Evolutionary conservation across 805 yeast genomes (phyloP).

Genomic region (Clavispora vitiphila): DNA sequence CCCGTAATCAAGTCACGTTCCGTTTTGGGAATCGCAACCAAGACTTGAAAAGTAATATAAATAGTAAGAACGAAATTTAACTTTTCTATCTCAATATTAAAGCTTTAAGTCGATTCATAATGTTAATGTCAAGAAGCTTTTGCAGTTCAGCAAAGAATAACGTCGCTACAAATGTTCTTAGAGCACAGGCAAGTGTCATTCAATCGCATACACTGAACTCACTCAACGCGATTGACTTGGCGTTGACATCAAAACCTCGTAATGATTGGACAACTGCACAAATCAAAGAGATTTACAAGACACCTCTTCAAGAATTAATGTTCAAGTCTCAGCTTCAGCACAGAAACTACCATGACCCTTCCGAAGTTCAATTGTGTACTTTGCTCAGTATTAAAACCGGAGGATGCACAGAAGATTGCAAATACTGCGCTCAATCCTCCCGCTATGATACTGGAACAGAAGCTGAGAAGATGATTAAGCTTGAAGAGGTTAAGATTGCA

Average conservation of each 20-base stretch:
- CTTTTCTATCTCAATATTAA: too few relatives aligned
- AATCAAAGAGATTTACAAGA: constrained; percentile 53
- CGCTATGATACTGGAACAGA: constrained; percentile 66
- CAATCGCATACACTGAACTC: neutral
- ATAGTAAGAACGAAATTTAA: neutral
- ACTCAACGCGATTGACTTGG: neutral
- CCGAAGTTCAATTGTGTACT: constrained; percentile 71
- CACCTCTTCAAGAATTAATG: constrained; percentile 61
- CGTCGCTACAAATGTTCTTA: constrained; percentile 1
- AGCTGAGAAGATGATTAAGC: constrained; percentile 57
- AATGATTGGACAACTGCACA: constrained; percentile 58
- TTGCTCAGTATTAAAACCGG: constrained; percentile 72
- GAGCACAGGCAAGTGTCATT: neutral
- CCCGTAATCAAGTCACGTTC: neutral
- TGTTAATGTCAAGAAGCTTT: neutral
- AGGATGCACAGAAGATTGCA: constrained; percentile 79
- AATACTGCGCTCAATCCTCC: constrained; percentile 73
- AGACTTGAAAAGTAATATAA: neutral
- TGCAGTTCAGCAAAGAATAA: neutral
- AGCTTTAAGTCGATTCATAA: neutral
- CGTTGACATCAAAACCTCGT: constrained; percentile 2
- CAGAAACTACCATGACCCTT: constrained; percentile 60
- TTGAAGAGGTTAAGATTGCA: constrained; percentile 59
- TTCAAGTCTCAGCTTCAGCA: constrained; percentile 62
- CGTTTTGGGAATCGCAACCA: neutral